These are phyloP conservation scores for Nitzschia palea DNA, from an alignment of 108 stramenopile genomes.

Conservation along the genomic window DNA sequence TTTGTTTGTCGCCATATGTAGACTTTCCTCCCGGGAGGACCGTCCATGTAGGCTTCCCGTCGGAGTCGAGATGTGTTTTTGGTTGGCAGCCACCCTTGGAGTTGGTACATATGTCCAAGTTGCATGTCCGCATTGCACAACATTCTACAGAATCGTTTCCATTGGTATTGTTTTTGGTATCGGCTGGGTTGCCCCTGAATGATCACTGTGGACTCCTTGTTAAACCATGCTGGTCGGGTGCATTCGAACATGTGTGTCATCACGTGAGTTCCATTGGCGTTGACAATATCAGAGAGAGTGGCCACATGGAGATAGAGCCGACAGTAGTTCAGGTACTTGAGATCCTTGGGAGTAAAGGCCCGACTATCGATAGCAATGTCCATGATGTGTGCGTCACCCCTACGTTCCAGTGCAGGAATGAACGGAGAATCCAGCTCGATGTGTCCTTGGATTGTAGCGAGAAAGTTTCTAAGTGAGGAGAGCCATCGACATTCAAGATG, in stretches of 20 bases:
- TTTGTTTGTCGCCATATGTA: not conserved
- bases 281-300: not conserved
- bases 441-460: not conserved
- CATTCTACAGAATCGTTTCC: not conserved
- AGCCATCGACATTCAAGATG: not conserved
- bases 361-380: not conserved
- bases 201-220: not conserved
- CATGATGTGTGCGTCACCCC: not conserved
- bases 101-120: not conserved
- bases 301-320: constrained; percentile 6
- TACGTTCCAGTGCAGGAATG: not conserved
- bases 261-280: not conserved
- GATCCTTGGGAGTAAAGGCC: not conserved
- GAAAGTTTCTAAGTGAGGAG: not conserved
- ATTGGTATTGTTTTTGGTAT: not conserved
- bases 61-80: not conserved
- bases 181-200: not conserved
- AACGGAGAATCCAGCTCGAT: not conserved
- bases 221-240: not conserved
- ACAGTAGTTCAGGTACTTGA: constrained; percentile 8
- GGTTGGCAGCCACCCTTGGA: not conserved
- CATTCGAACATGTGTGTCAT: not conserved
- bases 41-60: not conserved
- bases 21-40: not conserved
- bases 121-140: not conserved